phyloP scores from a whole-genome alignment of 2,329 filamentous ascomycete species.

The Nemania sp. region DNA sequence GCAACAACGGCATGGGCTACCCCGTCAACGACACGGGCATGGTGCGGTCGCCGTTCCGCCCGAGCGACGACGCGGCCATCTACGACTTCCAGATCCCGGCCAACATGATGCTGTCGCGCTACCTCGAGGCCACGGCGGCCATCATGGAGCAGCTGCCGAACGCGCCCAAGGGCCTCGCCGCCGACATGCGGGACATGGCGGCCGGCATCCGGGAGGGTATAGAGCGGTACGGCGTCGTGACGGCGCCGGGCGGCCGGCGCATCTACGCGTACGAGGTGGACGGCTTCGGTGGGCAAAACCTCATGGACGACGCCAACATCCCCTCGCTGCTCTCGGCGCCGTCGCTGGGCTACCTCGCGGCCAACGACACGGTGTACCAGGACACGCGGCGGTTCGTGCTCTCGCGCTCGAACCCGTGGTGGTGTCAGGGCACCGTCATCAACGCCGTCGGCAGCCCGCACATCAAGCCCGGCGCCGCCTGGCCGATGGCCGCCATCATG shows the following conservation, averaged over 20 bases:
- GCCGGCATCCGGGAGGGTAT: constrained; percentile 69
- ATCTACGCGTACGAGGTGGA: constrained; percentile 81
- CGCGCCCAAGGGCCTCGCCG: constrained; percentile 48
- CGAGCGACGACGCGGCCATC: constrained; percentile 85
- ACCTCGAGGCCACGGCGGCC: constrained; percentile 55
- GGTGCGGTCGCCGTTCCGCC: constrained; percentile 85
- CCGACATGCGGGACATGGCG: constrained; percentile 61
- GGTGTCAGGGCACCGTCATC: constrained; percentile 66
- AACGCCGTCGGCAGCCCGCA: constrained; percentile 72
- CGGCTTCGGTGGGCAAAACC: constrained; percentile 67
- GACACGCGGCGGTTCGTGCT: constrained; percentile 82
- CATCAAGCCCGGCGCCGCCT: constrained; percentile 63
- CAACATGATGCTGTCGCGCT: constrained; percentile 81
- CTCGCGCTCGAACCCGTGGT: constrained; percentile 79
- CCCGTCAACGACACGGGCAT: constrained; percentile 81
- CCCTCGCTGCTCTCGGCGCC: constrained; percentile 69
- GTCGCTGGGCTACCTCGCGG: constrained; percentile 63
- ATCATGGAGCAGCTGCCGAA: constrained; percentile 52
- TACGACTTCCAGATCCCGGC: constrained; percentile 87
- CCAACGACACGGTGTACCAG: constrained; percentile 69
- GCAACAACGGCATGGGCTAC: constrained; percentile 76
- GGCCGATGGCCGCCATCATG: constrained; percentile 62
- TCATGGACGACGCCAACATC: constrained; percentile 76
- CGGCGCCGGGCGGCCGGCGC: constrained; percentile 39
- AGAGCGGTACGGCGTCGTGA: constrained; percentile 71